Base-by-base conservation (phyloP, 352 stramenopile species). In the Pythium rishiriense region DNA sequence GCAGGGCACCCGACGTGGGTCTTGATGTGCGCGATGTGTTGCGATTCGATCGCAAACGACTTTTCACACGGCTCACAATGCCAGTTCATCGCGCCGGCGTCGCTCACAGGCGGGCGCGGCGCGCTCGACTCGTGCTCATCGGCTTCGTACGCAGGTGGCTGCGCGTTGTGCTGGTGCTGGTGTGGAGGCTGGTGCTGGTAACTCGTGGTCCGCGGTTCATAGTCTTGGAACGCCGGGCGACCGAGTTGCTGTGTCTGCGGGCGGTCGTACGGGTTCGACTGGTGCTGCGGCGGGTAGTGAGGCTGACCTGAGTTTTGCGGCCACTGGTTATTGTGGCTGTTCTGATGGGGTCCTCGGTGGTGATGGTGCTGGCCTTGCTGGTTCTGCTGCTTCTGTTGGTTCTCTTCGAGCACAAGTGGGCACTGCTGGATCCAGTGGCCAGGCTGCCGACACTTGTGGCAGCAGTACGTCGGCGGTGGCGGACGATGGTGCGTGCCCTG, bases 341-440 rank as follows among this genome's bases (percentile, higher is more conserved):
- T 43, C 2, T 52, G n/a, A 39, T 29, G 58, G 8, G 39, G 28
- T 17, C 35, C 31, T 25, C 43, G 54, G n/a, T 46, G 41, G 3
- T 62, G 54, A 17, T 29, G 54, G n/a, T 46, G 41, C 9, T 62
- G 54, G 11, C 4, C 12, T 4, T 55, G 39, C 37, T 43, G 37
- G 11, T 43, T 19, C 46, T 68, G 49, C n/a, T 64, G 62, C 56
- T 66, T 69, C 35, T 75, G 51, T 14, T 66, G 65, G 14, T 68
- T 65, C 31, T 64, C 65, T 31, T 69, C 62, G 8, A 62, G 26
- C 5, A 65, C 37, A 35, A 86, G 68, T 9, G 81, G 70, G 51
- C 84, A 94, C 17, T 91, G 67, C 24, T 92, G 79, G 39, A 93
- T 93, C 85, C 85, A 94, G 48, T 94, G 85, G 4, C 85, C 85